Base-by-base conservation (phyloP, 2,329 filamentous ascomycete genomes). In the Pseudonectria buxi region DNA sequence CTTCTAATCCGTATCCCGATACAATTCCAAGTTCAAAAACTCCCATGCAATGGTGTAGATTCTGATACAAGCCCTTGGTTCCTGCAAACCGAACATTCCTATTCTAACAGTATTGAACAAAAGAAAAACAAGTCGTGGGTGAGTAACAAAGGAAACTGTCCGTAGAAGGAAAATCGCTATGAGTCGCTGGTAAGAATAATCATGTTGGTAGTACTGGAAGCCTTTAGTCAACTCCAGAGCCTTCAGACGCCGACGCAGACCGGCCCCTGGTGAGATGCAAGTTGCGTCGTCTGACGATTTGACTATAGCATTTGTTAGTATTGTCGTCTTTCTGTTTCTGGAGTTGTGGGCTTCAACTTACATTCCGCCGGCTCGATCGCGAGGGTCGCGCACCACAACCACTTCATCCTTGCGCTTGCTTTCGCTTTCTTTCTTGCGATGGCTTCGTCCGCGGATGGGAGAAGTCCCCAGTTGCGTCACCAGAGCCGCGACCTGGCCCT, bases 361-460 rank as follows among this genome's bases (percentile, higher is more conserved):
- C 51, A 54, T 44, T 36, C 41, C 50, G 16, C 46, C 41, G 14
- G 41, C 42, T 30, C 43, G 42, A 16, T 47, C 41, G 5, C 43
- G 32, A 24, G 51, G 45, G 28, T 54, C 51, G 9, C 51, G 40
- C 15, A 54, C 51, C 26, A 54, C 46, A 6, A 54, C 47, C 15
- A 54, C 30, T 16, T 54, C 51, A 24, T 53, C 46, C 16, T 40
- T 45, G 4, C 40, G 39, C 41, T 54, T 54, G 24, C 47, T 36
- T 22, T 22, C 18, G 35, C 35, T 39, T 24, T 54, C 47, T 26
- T 49, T 54, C 31, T 40, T 42, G 3, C 37, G 33, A 39, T 51
- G 51, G 5, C 26, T 44, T 49, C 1, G 37, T 39, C 6, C 41
- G 28, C 12, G 36, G 30, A 11, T 24, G 15, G 9, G 30, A 24